These are phyloP conservation scores for Maudiozyma pseudohumilis DNA, from an alignment of 805 yeast species.

Conservation along the genomic window DNA sequence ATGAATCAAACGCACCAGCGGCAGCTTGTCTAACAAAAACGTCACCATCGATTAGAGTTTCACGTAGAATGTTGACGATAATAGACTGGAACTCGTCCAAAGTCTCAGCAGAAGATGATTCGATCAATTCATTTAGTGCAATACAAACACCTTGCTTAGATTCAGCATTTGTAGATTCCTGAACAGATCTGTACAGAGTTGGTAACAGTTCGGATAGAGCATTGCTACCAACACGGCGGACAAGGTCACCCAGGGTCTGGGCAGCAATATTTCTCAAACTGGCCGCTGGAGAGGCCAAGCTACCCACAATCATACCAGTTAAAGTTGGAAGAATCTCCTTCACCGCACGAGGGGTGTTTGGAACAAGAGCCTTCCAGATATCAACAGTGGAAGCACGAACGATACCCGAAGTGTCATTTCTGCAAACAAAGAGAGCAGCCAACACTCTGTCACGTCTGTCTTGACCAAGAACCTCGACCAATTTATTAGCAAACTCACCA, in stretches of 20 bases:
- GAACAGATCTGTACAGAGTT: constrained; percentile 58
- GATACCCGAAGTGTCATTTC: constrained; percentile 79
- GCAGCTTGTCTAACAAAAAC: constrained; percentile 80
- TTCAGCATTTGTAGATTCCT: constrained; percentile 56
- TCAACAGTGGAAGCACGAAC: constrained; percentile 87
- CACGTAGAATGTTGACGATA: constrained; percentile 66
- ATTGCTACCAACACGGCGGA: constrained; percentile 83
- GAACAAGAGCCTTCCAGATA: constrained; percentile 93
- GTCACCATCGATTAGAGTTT: constrained; percentile 67
- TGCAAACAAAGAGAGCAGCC: constrained; percentile 82
- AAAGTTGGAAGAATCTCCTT: constrained; percentile 84
- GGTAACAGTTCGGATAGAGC: constrained; percentile 81
- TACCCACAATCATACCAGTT: constrained; percentile 66
- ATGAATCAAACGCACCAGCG: constrained; percentile 79
- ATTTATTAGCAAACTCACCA: constrained; percentile 48
- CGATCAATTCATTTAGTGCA: constrained; percentile 78
- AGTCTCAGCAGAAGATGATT: constrained; percentile 55
- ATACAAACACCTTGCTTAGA: constrained; percentile 95
- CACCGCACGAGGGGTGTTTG: constrained; percentile 90
- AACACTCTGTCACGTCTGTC: constrained; percentile 83
- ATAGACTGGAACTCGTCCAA: constrained; percentile 54
- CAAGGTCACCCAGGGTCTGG: constrained; percentile 86
- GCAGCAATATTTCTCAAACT: constrained; percentile 83
- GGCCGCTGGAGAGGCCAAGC: constrained; percentile 74
- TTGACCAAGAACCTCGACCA: constrained; percentile 71